Evolutionary conservation across 768 basidiomycete species (phyloP).

Genomic region (Hemileccinum rubropunctum): DNA sequence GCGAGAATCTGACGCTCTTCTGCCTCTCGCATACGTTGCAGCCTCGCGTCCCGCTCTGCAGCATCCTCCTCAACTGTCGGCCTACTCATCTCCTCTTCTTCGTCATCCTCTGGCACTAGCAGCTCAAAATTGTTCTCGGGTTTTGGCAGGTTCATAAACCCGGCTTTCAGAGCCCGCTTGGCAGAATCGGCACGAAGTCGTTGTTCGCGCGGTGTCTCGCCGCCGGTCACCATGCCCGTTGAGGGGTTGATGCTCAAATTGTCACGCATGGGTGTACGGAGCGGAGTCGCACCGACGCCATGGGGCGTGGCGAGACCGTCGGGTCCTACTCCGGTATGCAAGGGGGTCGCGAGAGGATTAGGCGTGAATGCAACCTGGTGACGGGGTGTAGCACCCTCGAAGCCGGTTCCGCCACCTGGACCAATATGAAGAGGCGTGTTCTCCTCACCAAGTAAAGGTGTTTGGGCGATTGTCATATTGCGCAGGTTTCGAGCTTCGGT

Average conservation of each 20-base stretch:
- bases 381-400: constrained; percentile 92
- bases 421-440: constrained; percentile 88
- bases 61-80: constrained; percentile 73
- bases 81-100: constrained; percentile 35
- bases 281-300: constrained; percentile 65
- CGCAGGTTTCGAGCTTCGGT: constrained; percentile 93
- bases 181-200: constrained; percentile 57
- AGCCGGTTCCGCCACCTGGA: constrained; percentile 82
- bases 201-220: constrained; percentile 76
- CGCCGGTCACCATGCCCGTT: constrained; percentile 52
- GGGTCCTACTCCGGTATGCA: constrained; percentile 46
- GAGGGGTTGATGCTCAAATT: constrained; percentile 83
- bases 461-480: constrained; percentile 90
- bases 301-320: constrained; percentile 56
- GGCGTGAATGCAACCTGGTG: constrained; percentile 91
- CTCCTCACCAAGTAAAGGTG: constrained; percentile 93
- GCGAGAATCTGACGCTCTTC: constrained; percentile 81
- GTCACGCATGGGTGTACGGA: constrained; percentile 94
- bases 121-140: constrained; percentile 98
- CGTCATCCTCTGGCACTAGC: constrained; percentile 86
- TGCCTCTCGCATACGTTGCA: constrained; percentile 64
- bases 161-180: constrained; percentile 75
- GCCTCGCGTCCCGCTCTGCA: constrained; percentile 80
- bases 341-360: constrained; percentile 90
- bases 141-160: constrained; percentile 81